Evolutionary conservation across 331 rosid genomes (phyloP), one percentile per base, ranked within the genome.

Genomic region (Telfairia occidentalis): DNA sequence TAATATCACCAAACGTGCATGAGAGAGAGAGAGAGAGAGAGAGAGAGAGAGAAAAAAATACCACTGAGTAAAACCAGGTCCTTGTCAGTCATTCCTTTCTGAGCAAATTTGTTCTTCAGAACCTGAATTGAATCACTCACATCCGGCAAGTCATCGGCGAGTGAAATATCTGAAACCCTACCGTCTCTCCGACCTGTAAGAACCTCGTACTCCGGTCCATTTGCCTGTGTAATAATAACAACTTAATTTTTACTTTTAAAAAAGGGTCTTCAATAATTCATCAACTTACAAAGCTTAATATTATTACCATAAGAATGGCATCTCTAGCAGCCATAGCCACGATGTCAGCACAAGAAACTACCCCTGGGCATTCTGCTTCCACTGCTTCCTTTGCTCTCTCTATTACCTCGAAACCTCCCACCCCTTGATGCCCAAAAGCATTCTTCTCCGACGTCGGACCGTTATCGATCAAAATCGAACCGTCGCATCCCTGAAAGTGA

Each of bases 321-420:
- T 94, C 98, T 83, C 97, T 83, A 19, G 97, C 98, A 2, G 98
- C 96, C 78, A 94, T 79, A 65, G 96, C 90, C 30, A 91, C 91
- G 9, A 89, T 88, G 78, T 94, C 97, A 0, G 98, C 91, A 59
- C 98, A 94, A 60, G 98, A 94, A 81, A 94, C 98, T 1, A 85
- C 81, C 0, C 89, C 95, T 0, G 83, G 89, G 82, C 98, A 94
- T 9, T 78, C 73, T 0, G 48, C 71, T 86, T 94, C 98, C 77
- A 94, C 58, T 55, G 78, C 74, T 12, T 80, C 53, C 70, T 94
- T 94, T 49, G 97, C 98, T 80, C 11, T 87, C 69, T 87, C 97
- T 72, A 94, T 91, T 66, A 91, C 91, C 0, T 85, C 87, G 77
- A 88, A 91, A 4, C 98, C 98, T 78, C 82, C 82, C 1, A 94